phyloP scores from a whole-genome alignment of 768 basidiomycete genomes.

The Amanita fuliginea region DNA sequence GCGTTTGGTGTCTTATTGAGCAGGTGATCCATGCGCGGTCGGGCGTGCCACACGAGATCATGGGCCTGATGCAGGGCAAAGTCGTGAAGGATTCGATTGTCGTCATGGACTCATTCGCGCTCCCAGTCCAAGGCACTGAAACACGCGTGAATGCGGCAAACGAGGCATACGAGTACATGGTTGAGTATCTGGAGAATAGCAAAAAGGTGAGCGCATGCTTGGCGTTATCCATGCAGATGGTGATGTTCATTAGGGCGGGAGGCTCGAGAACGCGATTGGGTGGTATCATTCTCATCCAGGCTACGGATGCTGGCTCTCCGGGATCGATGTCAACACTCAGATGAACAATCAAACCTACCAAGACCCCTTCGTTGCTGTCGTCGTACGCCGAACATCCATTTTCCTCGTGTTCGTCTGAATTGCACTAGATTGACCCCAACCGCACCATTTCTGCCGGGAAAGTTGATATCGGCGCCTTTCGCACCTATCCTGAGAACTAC shows the following conservation, averaged over 20 bases:
- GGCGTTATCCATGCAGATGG: background rate
- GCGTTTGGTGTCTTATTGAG: constrained; percentile 1
- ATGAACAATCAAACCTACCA: constrained; percentile 90
- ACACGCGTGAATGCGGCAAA: constrained; percentile 94
- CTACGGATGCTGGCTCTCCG: constrained; percentile 98
- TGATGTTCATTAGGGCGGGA: constrained; percentile 45
- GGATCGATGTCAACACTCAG: constrained; percentile 97
- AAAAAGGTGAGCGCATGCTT: constrained; percentile 61
- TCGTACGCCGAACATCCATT: constrained; percentile 41
- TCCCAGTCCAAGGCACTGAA: constrained; percentile 97
- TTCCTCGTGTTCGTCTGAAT: background rate
- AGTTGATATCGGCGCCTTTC: constrained; percentile 98
- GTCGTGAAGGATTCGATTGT: constrained; percentile 68
- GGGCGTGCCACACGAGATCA: constrained; percentile 96
- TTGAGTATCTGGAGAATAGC: constrained; percentile 76
- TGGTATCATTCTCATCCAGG: constrained; percentile 99
- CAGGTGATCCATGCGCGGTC: constrained; percentile 98
- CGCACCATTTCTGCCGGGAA: constrained; percentile 97
- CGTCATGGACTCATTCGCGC: constrained; percentile 93
- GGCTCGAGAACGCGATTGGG: constrained; percentile 84
- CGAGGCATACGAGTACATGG: constrained; percentile 98
- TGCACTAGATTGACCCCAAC: constrained; percentile 84
- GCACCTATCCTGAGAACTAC: constrained; percentile 94
- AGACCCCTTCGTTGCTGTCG: constrained; percentile 96
- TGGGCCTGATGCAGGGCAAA: constrained; percentile 99